phyloP scores from a whole-genome alignment of 2,329 filamentous ascomycete species.

The Cephalotrichum gorgonifer region DNA sequence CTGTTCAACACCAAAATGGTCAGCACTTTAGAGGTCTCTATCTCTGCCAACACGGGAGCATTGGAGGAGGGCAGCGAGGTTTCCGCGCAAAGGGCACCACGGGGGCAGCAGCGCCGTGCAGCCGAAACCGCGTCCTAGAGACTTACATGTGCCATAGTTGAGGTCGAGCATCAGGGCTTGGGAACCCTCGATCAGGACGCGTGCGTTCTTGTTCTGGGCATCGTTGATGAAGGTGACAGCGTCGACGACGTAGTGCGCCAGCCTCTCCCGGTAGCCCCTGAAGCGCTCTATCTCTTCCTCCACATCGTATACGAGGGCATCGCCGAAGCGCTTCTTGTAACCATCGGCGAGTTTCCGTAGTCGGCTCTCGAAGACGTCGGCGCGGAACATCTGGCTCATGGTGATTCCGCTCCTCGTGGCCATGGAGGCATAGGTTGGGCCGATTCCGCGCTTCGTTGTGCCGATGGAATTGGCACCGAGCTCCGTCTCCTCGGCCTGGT shows the following conservation, averaged over 20 bases:
- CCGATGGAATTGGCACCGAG: slow-evolving; percentile 26
- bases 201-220: slow-evolving; percentile 46
- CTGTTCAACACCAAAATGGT: slow-evolving; percentile 3
- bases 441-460: slow-evolving; percentile 23
- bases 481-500: slow-evolving; percentile 55
- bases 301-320: slow-evolving; percentile 53
- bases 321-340: slow-evolving; percentile 60
- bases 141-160: slow-evolving; percentile 29
- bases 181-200: slow-evolving; percentile 60
- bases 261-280: slow-evolving; percentile 43
- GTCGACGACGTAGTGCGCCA: slow-evolving; percentile 55
- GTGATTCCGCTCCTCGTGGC: slow-evolving; percentile 52
- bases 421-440: slow-evolving; percentile 13
- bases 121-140: background rate
- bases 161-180: slow-evolving; percentile 54
- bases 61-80: no score
- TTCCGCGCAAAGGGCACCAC: no score
- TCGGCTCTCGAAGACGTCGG: slow-evolving; percentile 55
- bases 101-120: no score
- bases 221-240: slow-evolving; percentile 52
- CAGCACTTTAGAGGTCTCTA: background rate
- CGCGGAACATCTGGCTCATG: slow-evolving; percentile 57
- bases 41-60: background rate
- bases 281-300: slow-evolving; percentile 59
- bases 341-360: slow-evolving; percentile 49